Evolutionary conservation across 179 eudicot genomes (phyloP), one percentile per base, ranked within the genome.

Genomic region (Patellifolia procumbens): DNA sequence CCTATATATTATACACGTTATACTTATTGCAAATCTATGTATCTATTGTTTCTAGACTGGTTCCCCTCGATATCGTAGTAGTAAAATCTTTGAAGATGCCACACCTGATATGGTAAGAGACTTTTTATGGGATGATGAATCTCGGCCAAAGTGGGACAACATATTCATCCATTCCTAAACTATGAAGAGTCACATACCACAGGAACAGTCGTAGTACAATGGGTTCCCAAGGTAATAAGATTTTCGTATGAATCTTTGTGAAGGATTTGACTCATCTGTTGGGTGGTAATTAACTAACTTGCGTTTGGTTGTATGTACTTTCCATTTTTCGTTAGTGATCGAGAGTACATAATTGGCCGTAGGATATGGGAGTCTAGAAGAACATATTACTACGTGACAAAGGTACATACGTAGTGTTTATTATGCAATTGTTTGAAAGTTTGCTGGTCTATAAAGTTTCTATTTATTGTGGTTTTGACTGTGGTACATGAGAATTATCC

Each of bases 81-180:
- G 90, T 82, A 93, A 97, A 2, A 87, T 95, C 19, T 95, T 89
- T 69, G 96, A 95, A 87, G 92, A 95, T 83, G 99, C 97, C 37
- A 89, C 97, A 32, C 99, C 98, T 55, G 99, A 95, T 79, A 73
- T 91, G 83, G 78, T 95, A 13, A 89, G 97, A 83, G 99, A 95
- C 88, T 95, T 95, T 85, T 95, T 91, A 65, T 95, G 98, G 99
- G 99, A 95, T 74, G 97, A 95, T 73, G 95, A 93, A 48, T 93
- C 86, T 71, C 86, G 99, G 63, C 69, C 88, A 68, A 87, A 91
- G 86, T 95, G 98, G 98, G 99, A 95, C 74, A 85, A 83, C 85
- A 95, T 95, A 98, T 87, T 93, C 70, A 12, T 88, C 49, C 89
- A 91, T 55, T 81, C 92, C 31, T 35, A 78, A 56, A 89, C 87